phyloP scores from a whole-genome alignment of 2,329 filamentous ascomycete genomes.

The Pseudogymnoascus sp. region DNA sequence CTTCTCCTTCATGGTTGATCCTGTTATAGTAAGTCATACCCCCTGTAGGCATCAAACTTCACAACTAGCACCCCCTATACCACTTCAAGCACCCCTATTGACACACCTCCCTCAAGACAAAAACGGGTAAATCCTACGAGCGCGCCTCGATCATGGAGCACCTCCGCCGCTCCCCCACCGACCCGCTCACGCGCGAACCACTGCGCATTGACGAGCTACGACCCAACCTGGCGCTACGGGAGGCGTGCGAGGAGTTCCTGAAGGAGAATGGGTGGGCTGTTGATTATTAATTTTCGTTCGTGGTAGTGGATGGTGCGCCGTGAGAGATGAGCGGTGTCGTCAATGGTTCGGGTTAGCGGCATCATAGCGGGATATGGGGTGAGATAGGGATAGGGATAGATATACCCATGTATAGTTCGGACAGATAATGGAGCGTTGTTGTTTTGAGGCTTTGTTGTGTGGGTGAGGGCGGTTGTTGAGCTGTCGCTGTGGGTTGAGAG shows the following conservation, averaged over 20 bases:
- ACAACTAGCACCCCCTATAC: neutral
- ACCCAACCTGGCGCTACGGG: conserved; percentile 71
- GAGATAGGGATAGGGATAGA: neutral
- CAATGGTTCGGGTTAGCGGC: neutral
- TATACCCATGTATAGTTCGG: neutral
- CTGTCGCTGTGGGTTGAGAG: neutral
- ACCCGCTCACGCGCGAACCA: conserved; percentile 76
- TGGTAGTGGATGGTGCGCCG: neutral
- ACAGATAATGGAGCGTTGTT: neutral
- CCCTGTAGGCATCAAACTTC: neutral
- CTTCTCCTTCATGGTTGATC: conserved; percentile 67
- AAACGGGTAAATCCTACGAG: conserved; percentile 85
- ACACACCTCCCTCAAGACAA: conserved; percentile 43
- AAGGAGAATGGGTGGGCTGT: conserved; percentile 85
- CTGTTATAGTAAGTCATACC: conserved; percentile 32
- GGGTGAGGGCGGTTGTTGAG: neutral
- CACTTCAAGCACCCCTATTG: neutral
- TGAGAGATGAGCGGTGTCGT: neutral
- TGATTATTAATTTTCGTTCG: conserved; percentile 55
- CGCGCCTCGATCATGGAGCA: conserved; percentile 79
- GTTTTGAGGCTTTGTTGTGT: neutral
- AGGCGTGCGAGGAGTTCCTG: conserved; percentile 79
- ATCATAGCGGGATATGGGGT: neutral
- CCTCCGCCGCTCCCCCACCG: conserved; percentile 62
- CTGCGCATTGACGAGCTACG: conserved; percentile 61